These are phyloP conservation scores for Clonostachys solani DNA, from an alignment of 2,329 filamentous ascomycete genomes.

Conservation along the genomic window DNA sequence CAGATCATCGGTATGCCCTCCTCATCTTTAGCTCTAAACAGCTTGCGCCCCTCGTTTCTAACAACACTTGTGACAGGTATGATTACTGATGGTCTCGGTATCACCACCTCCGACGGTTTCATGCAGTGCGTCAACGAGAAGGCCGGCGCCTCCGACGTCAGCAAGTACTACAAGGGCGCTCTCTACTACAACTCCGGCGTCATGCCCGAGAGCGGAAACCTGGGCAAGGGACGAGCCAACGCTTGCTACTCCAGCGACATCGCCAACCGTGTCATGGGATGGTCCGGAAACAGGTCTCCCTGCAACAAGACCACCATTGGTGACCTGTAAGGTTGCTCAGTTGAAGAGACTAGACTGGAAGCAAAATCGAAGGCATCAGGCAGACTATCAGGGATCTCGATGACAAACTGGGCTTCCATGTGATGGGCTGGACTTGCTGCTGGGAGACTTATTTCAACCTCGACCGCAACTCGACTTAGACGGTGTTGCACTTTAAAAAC, in stretches of 20 bases:
- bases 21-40: not conserved
- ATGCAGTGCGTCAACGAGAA: conserved; percentile 18
- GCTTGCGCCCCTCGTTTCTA: not conserved
- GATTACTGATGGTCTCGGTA: conserved; percentile 30
- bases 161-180: conserved; percentile 24
- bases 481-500: too few relatives aligned
- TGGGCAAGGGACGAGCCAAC: conserved; percentile 14
- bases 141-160: conserved; percentile 14
- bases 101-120: conserved; percentile 22
- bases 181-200: conserved; percentile 33
- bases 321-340: not conserved
- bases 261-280: conserved; percentile 13
- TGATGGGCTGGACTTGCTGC: too few relatives aligned
- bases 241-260: conserved; percentile 13
- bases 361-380: too few relatives aligned
- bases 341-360: too few relatives aligned
- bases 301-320: conserved; percentile 7
- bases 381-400: too few relatives aligned
- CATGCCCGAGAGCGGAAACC: conserved; percentile 19
- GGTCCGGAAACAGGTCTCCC: conserved; percentile 2
- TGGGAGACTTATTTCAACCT: too few relatives aligned
- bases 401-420: too few relatives aligned
- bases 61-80: not conserved
- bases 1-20: not conserved
- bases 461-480: too few relatives aligned